These are phyloP conservation scores for Physaria fendleri DNA, from an alignment of 345 rosid species.

Conservation along the genomic window DNA sequence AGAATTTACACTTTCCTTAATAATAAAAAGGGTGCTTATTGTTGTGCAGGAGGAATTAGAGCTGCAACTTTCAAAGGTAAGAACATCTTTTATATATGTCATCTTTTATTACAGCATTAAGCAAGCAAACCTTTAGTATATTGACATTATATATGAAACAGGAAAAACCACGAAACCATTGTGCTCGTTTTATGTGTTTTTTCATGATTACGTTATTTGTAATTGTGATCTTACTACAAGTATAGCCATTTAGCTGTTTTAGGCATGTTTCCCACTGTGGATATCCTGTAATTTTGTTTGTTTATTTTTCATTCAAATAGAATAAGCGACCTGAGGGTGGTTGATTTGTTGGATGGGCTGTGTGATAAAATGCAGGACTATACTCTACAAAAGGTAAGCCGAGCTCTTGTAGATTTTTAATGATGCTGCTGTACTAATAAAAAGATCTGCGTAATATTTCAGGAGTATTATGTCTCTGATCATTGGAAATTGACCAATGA, in stretches of 20 bases:
- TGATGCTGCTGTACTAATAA: neutral
- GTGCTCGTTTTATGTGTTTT: neutral
- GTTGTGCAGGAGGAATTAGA: conserved; percentile 73
- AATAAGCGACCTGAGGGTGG: conserved; percentile 88
- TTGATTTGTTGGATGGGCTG: conserved; percentile 83
- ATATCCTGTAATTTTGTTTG: neutral
- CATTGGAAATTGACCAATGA: neutral
- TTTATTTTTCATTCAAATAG: conserved; percentile 27
- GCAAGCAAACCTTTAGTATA: neutral
- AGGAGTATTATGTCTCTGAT: neutral
- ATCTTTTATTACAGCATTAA: neutral
- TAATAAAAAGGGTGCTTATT: conserved; percentile 12
- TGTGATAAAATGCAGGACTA: conserved; percentile 95
- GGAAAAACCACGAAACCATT: conserved; percentile 91
- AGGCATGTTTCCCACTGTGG: neutral
- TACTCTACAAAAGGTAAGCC: conserved; percentile 68
- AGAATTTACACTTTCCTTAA: neutral
- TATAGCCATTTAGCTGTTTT: neutral
- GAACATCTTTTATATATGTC: neutral
- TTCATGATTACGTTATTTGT: neutral
- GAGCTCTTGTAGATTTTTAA: neutral
- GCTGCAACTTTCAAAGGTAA: conserved; percentile 67
- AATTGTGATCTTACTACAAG: neutral
- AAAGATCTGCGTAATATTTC: neutral
- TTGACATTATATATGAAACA: conserved; percentile 15